These are phyloP conservation scores for Termitomyces sp. DNA, from an alignment of 768 basidiomycete genomes.

Conservation along the genomic window DNA sequence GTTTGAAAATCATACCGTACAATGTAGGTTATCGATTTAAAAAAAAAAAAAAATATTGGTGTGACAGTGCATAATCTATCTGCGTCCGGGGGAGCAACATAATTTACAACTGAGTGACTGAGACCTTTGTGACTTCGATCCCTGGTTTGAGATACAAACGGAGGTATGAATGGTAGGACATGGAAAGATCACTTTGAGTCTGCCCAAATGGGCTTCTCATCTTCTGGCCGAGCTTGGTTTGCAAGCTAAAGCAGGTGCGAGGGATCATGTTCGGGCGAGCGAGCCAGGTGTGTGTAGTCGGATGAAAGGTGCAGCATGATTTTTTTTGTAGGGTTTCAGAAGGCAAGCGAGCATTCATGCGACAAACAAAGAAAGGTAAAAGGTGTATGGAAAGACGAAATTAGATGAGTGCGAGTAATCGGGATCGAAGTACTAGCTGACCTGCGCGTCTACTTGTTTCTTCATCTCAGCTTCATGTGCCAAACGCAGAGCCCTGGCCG, in stretches of 20 bases:
- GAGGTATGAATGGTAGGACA: slow-evolving; percentile 2
- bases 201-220: slow-evolving; percentile 40
- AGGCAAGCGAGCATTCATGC: background rate
- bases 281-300: background rate
- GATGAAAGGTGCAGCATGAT: slow-evolving; percentile 3
- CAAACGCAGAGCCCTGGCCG: slow-evolving; percentile 44
- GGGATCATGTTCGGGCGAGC: background rate
- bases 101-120: background rate
- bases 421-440: slow-evolving; percentile 17
- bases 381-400: background rate
- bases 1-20: background rate
- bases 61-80: background rate
- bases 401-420: slow-evolving; percentile 3
- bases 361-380: background rate
- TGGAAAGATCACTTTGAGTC: slow-evolving; percentile 19
- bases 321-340: background rate
- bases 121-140: background rate
- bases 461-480: slow-evolving; percentile 50
- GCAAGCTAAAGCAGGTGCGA: slow-evolving; percentile 15
- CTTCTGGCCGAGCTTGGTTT: slow-evolving; percentile 28
- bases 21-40: background rate
- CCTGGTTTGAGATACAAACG: background rate
- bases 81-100: background rate
- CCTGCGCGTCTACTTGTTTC: slow-evolving; percentile 49
- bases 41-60: background rate